These are phyloP conservation scores for Myrica gale DNA, from an alignment of 306 rosid species.

Conservation along the genomic window DNA sequence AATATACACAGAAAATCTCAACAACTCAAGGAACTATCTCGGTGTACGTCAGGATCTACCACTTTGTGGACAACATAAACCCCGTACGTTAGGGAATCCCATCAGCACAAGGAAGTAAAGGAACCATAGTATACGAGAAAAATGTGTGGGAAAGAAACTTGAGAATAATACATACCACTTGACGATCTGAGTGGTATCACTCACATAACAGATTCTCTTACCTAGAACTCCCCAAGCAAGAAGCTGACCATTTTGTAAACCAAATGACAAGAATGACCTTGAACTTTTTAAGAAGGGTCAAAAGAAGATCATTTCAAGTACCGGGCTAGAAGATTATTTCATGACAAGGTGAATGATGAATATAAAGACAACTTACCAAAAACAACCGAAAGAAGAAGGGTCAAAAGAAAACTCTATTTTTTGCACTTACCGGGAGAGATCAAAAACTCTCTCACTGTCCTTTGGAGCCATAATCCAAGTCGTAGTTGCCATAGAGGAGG, in stretches of 20 bases:
- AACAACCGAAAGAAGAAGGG: not conserved
- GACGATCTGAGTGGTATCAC: not conserved
- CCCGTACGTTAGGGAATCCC: not conserved
- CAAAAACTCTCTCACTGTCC: slow-evolving; percentile 41
- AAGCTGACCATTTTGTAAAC: not conserved
- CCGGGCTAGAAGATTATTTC: too few relatives aligned
- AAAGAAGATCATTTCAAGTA: not conserved
- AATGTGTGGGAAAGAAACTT: not conserved
- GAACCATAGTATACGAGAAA: not conserved
- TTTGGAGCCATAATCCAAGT: slow-evolving; percentile 25
- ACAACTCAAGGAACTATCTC: slow-evolving; percentile 34
- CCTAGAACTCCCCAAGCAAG: slow-evolving; percentile 4
- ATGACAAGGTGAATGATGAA: too few relatives aligned
- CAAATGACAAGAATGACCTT: slow-evolving; percentile 18
- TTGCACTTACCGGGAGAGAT: slow-evolving; percentile 71
- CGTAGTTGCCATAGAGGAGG: not conserved
- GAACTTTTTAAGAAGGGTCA: not conserved
- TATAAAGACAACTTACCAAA: too few relatives aligned
- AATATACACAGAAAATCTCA: slow-evolving; percentile 21
- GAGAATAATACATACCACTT: not conserved
- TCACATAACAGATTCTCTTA: slow-evolving; percentile 26
- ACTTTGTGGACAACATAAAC: slow-evolving; percentile 24
- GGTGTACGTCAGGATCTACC: slow-evolving; percentile 29
- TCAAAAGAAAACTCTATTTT: not conserved
- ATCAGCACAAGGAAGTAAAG: not conserved